Conservation (phyloP, 108 stramenopile species). For the Nitzschia sp. region DNA sequence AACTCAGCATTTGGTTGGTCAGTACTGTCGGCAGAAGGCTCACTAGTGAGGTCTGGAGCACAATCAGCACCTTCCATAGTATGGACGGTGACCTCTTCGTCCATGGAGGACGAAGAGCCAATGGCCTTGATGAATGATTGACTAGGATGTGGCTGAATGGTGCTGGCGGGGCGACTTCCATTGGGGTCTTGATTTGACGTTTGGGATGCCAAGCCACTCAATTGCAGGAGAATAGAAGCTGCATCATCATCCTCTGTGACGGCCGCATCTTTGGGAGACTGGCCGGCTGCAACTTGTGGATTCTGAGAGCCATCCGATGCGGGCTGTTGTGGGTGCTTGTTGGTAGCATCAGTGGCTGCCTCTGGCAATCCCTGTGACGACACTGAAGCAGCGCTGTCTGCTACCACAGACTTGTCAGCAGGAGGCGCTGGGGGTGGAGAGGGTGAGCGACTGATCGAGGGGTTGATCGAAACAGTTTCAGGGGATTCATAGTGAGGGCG, state of each 20-base stretch:
- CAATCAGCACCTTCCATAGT: slow-evolving; percentile 19
- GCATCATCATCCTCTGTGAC: slow-evolving; percentile 27
- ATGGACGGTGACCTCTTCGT: slow-evolving; percentile 22
- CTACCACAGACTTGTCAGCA: not conserved
- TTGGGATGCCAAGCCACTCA: slow-evolving; percentile 17
- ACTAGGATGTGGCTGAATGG: slow-evolving; percentile 6
- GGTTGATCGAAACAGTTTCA: slow-evolving; percentile 9
- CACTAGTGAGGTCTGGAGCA: slow-evolving; percentile 35
- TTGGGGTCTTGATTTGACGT: not conserved
- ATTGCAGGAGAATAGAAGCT: slow-evolving; percentile 34
- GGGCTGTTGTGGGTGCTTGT: not conserved
- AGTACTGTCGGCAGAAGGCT: slow-evolving; percentile 24
- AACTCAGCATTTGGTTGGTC: slow-evolving; percentile 24
- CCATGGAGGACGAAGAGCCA: slow-evolving; percentile 6
- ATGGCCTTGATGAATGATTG: slow-evolving; percentile 4
- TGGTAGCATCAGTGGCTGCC: slow-evolving; percentile 6
- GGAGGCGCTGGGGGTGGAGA: slow-evolving; percentile 29
- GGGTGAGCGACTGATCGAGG: slow-evolving; percentile 24
- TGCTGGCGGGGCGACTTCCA: slow-evolving; percentile 13
- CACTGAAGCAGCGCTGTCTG: not conserved
- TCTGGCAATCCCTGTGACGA: not conserved
- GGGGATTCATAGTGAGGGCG: slow-evolving; percentile 15
- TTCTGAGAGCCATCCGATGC: not conserved
- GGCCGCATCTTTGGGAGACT: not conserved
- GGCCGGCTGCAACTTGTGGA: not conserved